These are phyloP conservation scores for Chlorencoelia australis DNA, from an alignment of 2,329 filamentous ascomycete genomes.

Conservation along the genomic window DNA sequence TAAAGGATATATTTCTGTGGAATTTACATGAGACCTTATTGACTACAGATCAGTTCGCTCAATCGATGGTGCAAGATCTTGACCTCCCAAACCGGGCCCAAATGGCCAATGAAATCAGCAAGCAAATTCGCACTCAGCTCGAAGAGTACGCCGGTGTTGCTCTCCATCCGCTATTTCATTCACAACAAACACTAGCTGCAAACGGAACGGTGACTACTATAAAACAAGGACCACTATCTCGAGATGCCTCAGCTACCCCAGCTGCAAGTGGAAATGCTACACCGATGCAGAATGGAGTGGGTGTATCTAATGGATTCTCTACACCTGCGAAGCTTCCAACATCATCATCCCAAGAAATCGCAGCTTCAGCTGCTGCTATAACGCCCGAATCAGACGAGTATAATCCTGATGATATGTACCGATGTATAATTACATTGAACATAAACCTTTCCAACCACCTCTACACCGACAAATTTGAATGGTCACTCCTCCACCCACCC, in stretches of 20 bases:
- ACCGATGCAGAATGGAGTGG: constrained; percentile 40
- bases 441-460: constrained; percentile 86
- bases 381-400: constrained; percentile 58
- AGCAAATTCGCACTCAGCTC: constrained; percentile 86
- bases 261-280: constrained; percentile 45
- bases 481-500: constrained; percentile 85
- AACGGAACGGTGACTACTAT: constrained; percentile 27
- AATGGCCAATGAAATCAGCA: constrained; percentile 73
- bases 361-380: constrained; percentile 58
- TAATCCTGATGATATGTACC: constrained; percentile 89
- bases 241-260: constrained; percentile 34
- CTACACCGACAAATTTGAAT: constrained; percentile 96
- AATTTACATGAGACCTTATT: constrained; percentile 91
- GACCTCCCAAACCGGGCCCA: constrained; percentile 69
- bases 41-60: constrained; percentile 94
- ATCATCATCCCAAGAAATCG: constrained; percentile 38
- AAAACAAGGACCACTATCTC: constrained; percentile 18
- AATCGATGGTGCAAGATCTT: constrained; percentile 79
- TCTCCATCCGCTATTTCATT: constrained; percentile 83
- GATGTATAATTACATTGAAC: constrained; percentile 82
- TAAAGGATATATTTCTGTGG: constrained; percentile 96
- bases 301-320: constrained; percentile 32
- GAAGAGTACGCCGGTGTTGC: constrained; percentile 95
- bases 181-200: constrained; percentile 29
- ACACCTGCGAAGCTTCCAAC: constrained; percentile 40